Percentiles rank a stretch among this genome's conserved stretches.
phyloP scores from a whole-genome alignment of 352 stramenopile species.

The Pythium brachiatum region DNA sequence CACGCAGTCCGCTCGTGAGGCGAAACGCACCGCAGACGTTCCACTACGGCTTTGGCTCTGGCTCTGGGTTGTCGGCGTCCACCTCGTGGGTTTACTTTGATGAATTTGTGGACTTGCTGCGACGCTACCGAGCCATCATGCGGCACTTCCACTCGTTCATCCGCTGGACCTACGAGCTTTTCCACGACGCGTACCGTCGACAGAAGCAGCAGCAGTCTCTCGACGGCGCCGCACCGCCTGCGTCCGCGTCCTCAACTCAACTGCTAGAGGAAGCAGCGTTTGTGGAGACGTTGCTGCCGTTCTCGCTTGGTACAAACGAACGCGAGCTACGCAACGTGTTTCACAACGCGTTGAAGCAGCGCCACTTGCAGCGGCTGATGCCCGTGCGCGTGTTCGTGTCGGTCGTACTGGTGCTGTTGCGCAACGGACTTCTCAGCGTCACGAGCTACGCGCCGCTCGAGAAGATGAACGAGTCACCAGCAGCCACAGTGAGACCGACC shows the following conservation, averaged over 20 bases:
- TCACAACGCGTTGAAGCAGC: slow-evolving; percentile 61
- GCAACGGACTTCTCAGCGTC: slow-evolving; percentile 56
- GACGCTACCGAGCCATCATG: slow-evolving; percentile 61
- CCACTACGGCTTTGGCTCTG: neutral
- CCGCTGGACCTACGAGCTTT: slow-evolving; percentile 55
- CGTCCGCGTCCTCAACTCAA: neutral
- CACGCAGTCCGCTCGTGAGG: slow-evolving; percentile 47
- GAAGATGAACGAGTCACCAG: neutral
- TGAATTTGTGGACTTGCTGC: slow-evolving; percentile 53
- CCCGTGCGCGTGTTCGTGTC: slow-evolving; percentile 62
- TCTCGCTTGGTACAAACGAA: slow-evolving; percentile 44
- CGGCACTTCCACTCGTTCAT: slow-evolving; percentile 64
- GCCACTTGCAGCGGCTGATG: slow-evolving; percentile 49
- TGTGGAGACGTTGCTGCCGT: slow-evolving; percentile 37
- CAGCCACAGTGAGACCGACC: neutral
- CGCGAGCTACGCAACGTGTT: slow-evolving; percentile 68
- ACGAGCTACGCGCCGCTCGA: slow-evolving; percentile 44
- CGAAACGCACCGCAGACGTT: slow-evolving; percentile 4
- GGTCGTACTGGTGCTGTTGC: slow-evolving; percentile 55
- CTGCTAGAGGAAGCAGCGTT: slow-evolving; percentile 51
- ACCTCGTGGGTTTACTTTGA: slow-evolving; percentile 51
- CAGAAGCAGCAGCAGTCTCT: slow-evolving; percentile 13
- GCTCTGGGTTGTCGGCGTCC: neutral
- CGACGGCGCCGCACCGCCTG: neutral
- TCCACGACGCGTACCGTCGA: slow-evolving; percentile 27